phyloP scores from a whole-genome alignment of 768 basidiomycete genomes.

The Tulasnella sp. region DNA sequence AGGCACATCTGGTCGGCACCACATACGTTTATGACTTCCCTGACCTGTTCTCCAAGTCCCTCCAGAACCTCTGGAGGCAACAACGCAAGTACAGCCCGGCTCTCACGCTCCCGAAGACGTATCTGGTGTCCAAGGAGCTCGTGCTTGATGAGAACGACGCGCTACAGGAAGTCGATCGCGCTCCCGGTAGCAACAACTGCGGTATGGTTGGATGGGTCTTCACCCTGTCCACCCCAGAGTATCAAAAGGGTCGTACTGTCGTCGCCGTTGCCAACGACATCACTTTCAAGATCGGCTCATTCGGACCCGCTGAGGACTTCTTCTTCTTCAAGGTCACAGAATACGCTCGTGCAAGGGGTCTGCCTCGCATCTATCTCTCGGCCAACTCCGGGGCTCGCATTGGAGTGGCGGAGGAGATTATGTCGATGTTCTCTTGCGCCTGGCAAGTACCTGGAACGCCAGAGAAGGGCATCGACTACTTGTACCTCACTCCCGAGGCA shows the following conservation, averaged over 20 bases:
- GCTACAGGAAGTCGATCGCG: constrained; percentile 79
- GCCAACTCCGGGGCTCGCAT: constrained; percentile 98
- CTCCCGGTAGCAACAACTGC: constrained; percentile 86
- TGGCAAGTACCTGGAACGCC: constrained; percentile 77
- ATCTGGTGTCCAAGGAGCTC: constrained; percentile 79
- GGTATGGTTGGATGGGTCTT: constrained; percentile 99
- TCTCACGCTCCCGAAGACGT: constrained; percentile 60
- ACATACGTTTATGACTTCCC: constrained; percentile 99
- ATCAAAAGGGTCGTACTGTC: constrained; percentile 71
- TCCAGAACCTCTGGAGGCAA: constrained; percentile 85
- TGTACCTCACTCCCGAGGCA: constrained; percentile 91
- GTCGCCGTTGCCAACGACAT: constrained; percentile 97
- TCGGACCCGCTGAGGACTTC: constrained; percentile 89
- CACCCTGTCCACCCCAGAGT: constrained; percentile 86
- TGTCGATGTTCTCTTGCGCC: constrained; percentile 79
- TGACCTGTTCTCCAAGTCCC: constrained; percentile 93
- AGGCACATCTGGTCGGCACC: constrained; percentile 95
- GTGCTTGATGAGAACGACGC: constrained; percentile 90
- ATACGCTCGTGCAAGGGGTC: constrained; percentile 76
- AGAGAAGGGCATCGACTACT: constrained; percentile 92
- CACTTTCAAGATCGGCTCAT: constrained; percentile 97
- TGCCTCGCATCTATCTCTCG: constrained; percentile 94
- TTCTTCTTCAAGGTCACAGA: constrained; percentile 94
- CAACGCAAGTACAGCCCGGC: constrained; percentile 53
- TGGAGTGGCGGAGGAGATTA: constrained; percentile 86